Percentiles rank a stretch among this genome's conserved stretches.
phyloP scores from a whole-genome alignment of 306 rosid genomes.

The Rosa rugosa region DNA sequence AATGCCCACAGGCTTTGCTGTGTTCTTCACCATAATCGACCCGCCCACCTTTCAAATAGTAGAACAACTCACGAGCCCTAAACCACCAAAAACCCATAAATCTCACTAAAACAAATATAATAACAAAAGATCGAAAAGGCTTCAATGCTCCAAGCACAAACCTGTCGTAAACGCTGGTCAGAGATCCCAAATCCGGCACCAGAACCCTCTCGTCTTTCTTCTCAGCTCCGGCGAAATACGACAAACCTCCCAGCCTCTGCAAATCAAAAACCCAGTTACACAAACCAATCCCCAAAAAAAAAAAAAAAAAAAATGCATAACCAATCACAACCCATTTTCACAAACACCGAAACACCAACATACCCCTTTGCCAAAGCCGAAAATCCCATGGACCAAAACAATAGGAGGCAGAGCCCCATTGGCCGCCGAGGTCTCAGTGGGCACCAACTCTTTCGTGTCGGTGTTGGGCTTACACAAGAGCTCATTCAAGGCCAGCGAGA shows the following conservation, averaged over 20 bases:
- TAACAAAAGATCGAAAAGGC: neutral
- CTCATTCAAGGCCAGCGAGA: constrained; percentile 50
- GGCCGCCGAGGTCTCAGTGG: neutral
- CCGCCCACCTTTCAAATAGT: constrained; percentile 91
- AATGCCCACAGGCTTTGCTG: constrained; percentile 83
- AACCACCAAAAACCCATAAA: constrained; percentile 16
- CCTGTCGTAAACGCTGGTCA: constrained; percentile 91
- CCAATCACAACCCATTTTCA: neutral
- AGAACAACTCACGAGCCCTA: constrained; percentile 96
- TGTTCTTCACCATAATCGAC: constrained; percentile 95
- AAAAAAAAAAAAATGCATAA: neutral
- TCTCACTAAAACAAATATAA: neutral
- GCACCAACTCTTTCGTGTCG: constrained; percentile 12
- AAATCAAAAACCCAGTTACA: neutral
- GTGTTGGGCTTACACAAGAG: constrained; percentile 37
- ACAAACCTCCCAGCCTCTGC: constrained; percentile 80
- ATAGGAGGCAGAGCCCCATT: constrained; percentile 70
- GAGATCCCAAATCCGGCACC: constrained; percentile 96
- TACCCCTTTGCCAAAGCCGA: constrained; percentile 99
- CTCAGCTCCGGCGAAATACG: constrained; percentile 97
- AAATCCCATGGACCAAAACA: constrained; percentile 91
- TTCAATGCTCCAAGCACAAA: constrained; percentile 12
- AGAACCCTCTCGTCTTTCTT: constrained; percentile 94
- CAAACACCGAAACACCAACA: neutral
- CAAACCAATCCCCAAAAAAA: neutral